Base-by-base conservation (phyloP, 2,329 filamentous ascomycete genomes). In the Aschersonia sp. region DNA sequence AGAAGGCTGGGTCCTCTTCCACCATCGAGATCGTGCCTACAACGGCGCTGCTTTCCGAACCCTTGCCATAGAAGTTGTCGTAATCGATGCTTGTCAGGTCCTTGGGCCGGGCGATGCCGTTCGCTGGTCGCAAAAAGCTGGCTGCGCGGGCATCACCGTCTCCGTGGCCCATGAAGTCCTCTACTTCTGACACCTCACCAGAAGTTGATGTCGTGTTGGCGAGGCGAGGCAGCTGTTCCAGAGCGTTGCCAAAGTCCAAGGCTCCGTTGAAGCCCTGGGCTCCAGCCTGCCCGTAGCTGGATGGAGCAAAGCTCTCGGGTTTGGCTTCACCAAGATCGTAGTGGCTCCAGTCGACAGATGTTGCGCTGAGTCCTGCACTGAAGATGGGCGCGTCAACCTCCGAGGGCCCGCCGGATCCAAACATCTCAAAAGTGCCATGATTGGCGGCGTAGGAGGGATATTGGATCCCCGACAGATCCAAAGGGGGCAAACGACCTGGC, bases 111-210 rank as follows among this genome's bases (percentile, higher is more conserved):
- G 63, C 60, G 45, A 69, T 63, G 37, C 75, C 54, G 54, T 69
- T 65, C 46, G 65, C 61, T 44, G 73, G 70, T 33, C 73, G 63
- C 33, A 77, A 60, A 51, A 65, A 70, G 47, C 58, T 58, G 50
- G 66, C 73, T 54, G 68, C 57, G 30, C 68, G 65, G 51, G 73
- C 73, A 44, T 71, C 68, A 51, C 73, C 73, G 35, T 66, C 65
- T 52, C 69, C 66, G 52, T 69, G 65, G 46, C 64, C 66, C 46
- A 71, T 62, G 50, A 74, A 72, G 53, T 83, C 79, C 51, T 83
- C 80, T 5, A 78, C 77, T 58, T 83, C 79, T 8, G 79, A 83
- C 7, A 82, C 78, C 51, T 83, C 79, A 37, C 79, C 79, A 10
- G 79, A 83, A 7, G 77, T 81, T 8, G 77, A 78, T 1, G 74